phyloP scores from a whole-genome alignment of 306 rosid genomes.

The Lupinus albus region DNA sequence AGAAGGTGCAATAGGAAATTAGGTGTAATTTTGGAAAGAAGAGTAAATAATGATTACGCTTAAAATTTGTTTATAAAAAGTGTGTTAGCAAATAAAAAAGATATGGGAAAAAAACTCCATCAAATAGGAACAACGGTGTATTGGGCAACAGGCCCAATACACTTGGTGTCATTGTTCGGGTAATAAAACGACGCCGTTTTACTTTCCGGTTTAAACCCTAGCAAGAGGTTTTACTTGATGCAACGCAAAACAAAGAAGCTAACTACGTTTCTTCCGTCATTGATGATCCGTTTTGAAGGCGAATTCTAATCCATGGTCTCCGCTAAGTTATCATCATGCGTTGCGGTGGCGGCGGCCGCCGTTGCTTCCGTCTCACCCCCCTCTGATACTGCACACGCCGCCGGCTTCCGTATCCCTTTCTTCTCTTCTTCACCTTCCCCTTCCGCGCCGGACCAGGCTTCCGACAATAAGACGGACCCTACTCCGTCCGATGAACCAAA shows the following conservation, averaged over 20 bases:
- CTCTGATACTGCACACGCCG: constrained; percentile 65
- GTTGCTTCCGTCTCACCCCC: constrained; percentile 57
- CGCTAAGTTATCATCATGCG: constrained; percentile 65
- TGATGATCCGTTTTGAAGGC: constrained; percentile 7
- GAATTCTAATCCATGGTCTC: constrained; percentile 59
- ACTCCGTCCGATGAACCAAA: constrained; percentile 65
- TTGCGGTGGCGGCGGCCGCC: constrained; percentile 77
- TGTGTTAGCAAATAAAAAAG: too few relatives aligned
- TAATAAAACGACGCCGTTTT: too few relatives aligned
- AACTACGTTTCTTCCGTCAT: neutral
- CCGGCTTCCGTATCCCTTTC: constrained; percentile 69
- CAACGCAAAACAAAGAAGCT: constrained; percentile 15
- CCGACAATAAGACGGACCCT: constrained; percentile 54
- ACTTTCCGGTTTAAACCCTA: too few relatives aligned
- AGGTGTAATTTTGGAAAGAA: too few relatives aligned
- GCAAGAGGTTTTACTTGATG: constrained; percentile 53
- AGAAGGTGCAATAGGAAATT: too few relatives aligned
- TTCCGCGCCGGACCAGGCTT: constrained; percentile 44
- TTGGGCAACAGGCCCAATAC: too few relatives aligned
- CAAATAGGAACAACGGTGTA: too few relatives aligned
- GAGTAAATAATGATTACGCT: too few relatives aligned
- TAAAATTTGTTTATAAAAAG: too few relatives aligned
- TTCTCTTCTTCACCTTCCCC: constrained; percentile 59
- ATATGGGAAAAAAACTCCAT: too few relatives aligned
- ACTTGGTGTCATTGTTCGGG: too few relatives aligned